Percentiles rank a stretch among this genome's conserved stretches.
Evolutionary conservation across 2,329 filamentous ascomycete genomes (phyloP).

Genomic region (Ophiocordyceps polyrhachis-furcata): DNA sequence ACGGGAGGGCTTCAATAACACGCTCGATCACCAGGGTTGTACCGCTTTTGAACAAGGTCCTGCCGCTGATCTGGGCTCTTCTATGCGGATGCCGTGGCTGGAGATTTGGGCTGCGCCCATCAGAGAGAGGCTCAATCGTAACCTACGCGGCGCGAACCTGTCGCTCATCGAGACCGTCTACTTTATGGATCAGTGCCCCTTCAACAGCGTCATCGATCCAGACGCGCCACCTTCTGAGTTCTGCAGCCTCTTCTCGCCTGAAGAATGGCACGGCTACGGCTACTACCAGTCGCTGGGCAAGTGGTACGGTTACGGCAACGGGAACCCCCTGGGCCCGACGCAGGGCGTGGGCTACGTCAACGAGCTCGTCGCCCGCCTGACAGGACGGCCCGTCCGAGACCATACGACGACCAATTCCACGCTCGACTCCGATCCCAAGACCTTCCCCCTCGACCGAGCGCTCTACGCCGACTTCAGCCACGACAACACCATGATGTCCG

Average conservation of each 20-base stretch:
- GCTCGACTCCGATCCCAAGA: conserved; percentile 44
- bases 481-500: conserved; percentile 68
- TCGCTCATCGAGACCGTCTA: conserved; percentile 42
- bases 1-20: conserved; percentile 52
- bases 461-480: conserved; percentile 86
- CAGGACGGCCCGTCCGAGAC: conserved; percentile 47
- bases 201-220: conserved; percentile 51
- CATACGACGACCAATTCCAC: conserved; percentile 61
- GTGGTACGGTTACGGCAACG: conserved; percentile 64
- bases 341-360: conserved; percentile 80
- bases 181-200: conserved; percentile 82
- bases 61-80: conserved; percentile 25
- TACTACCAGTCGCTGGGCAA: conserved; percentile 68
- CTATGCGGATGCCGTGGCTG: conserved; percentile 38
- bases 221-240: conserved; percentile 41
- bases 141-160: conserved; percentile 50
- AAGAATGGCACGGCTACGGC: conserved; percentile 64
- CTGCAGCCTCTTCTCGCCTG: conserved; percentile 52
- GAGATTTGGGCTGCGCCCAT: conserved; percentile 49
- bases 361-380: conserved; percentile 70
- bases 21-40: conserved; percentile 58
- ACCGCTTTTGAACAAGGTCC: conserved; percentile 46
- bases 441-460: conserved; percentile 51
- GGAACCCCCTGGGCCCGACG: conserved; percentile 61
- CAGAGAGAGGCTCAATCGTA: conserved; percentile 46